Percentiles rank a stretch among this genome's conserved stretches.
These are phyloP conservation scores for Drosera capensis DNA, from an alignment of 148 eudicot genomes.

Conservation along the genomic window DNA sequence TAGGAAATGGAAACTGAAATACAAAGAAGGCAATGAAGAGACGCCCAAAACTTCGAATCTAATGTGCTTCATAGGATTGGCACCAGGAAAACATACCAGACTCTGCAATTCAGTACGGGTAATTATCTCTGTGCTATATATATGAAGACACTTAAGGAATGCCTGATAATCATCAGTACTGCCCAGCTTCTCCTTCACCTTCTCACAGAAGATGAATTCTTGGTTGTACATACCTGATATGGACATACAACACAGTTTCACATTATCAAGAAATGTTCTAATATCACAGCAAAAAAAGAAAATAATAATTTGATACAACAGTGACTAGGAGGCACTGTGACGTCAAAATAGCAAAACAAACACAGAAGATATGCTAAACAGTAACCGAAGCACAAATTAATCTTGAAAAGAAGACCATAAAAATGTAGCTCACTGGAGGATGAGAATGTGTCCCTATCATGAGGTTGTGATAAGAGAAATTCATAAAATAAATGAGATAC, in stretches of 20 bases:
- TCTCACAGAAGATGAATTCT: conserved; percentile 76
- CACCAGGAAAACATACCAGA: conserved; percentile 45
- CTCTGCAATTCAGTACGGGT: conserved; percentile 71
- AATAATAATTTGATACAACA: too few relatives aligned
- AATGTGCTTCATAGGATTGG: background rate
- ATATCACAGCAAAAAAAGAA: background rate
- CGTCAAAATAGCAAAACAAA: too few relatives aligned
- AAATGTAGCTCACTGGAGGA: too few relatives aligned
- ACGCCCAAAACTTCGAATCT: background rate
- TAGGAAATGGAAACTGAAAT: background rate
- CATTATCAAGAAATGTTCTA: background rate
- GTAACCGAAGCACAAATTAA: too few relatives aligned
- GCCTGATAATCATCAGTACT: conserved; percentile 83
- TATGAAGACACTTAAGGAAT: conserved; percentile 91
- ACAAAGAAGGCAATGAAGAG: background rate
- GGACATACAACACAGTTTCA: background rate
- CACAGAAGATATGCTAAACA: too few relatives aligned
- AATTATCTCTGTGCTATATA: conserved; percentile 94
- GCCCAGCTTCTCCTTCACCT: conserved; percentile 80
- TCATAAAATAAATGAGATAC: too few relatives aligned
- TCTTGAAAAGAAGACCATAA: too few relatives aligned
- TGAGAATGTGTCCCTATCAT: too few relatives aligned
- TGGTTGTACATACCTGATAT: conserved; percentile 53
- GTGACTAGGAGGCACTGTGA: too few relatives aligned
- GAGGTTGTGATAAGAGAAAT: too few relatives aligned